Base-by-base conservation (phyloP, 768 basidiomycete species). In the Leccinum ochraceum region DNA sequence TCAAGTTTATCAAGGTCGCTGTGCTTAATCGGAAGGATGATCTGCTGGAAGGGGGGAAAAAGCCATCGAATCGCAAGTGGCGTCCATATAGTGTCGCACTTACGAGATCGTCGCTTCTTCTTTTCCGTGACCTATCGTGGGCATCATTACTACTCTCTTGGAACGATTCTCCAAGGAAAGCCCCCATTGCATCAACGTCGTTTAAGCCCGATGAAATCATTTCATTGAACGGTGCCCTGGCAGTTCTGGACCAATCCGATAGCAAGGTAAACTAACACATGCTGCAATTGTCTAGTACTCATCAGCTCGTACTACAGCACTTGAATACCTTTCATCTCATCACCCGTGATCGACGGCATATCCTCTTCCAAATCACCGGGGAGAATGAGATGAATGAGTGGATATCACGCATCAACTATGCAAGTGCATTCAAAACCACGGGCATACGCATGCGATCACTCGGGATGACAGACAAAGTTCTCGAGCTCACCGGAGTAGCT, bases 391-490 rank as follows among this genome's bases (percentile, higher is more conserved):
- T 92, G 78, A 89, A 95, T 66, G 84, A 88, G 63, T 99, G 97
- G 97, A 87, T 98, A 63, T 82, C 89, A 14, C 80, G 82, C 34
- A 94, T 98, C 69, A 99, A 99, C 75, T 98, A 97, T 70, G 94
- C 94, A 3, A 89, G 93, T 60, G 81, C 92, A 6, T 98, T 97
- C 84, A 94, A 89, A 76, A 86, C 92, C 2, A 82, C 87, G 16
- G 89, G 89, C 10, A 79, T 98, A 39, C 81, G 85, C 50, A 94
- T 97, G 85, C 85, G 95, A 22, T 81, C 90, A 0, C 75, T 82
- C 13, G 85, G 83, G 17, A 85, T 94, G 81, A 83, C 87, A 20
- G 79, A 81, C 52, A 82, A 80, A 66, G 90, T 88, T 66, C 84
- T 91, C 32, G 83, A 89, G 62, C 80, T 92, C 44, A 90, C 92